A percentile compares a stretch with the other conserved stretches of the same genome.
Conservation (phyloP, 192 early-diverging fungal genomes). For the Entomortierella parvispora region DNA sequence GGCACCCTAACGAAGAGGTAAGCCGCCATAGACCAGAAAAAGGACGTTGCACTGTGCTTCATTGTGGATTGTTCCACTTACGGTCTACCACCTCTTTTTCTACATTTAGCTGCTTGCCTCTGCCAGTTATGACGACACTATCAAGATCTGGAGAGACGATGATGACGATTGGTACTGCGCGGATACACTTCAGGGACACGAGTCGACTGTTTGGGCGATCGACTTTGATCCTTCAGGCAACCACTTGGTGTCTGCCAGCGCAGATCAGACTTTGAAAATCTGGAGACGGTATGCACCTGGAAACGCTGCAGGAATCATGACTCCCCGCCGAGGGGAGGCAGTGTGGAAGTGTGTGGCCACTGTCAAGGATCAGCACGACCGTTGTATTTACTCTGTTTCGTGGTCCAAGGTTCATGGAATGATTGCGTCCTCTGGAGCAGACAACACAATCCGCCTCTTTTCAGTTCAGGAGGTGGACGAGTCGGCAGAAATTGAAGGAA, state of each 20-base stretch:
- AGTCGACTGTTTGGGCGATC: conserved; percentile 92
- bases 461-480: conserved; percentile 25
- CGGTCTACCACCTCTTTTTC: neutral
- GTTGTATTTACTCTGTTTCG: conserved; percentile 93
- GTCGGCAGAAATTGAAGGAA: neutral
- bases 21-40: neutral
- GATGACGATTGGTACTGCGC: conserved; percentile 97
- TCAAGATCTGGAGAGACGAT: conserved; percentile 94
- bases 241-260: conserved; percentile 81
- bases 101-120: conserved; percentile 74
- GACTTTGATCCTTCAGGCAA: conserved; percentile 84
- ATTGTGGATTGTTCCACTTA: no score
- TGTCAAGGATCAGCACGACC: conserved; percentile 75
- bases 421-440: conserved; percentile 86
- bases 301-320: conserved; percentile 59
- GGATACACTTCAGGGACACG: conserved; percentile 85
- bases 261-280: conserved; percentile 85
- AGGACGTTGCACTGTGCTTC: neutral
- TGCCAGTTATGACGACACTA: conserved; percentile 93
- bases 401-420: conserved; percentile 82
- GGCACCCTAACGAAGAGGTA: conserved; percentile 89
- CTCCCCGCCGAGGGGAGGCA: conserved; percentile 61
- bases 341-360: conserved; percentile 77
- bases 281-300: conserved; percentile 71
- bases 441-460: conserved; percentile 82